phyloP scores from a whole-genome alignment of 441 rosid species.

The Populus trichocarpa region DNA sequence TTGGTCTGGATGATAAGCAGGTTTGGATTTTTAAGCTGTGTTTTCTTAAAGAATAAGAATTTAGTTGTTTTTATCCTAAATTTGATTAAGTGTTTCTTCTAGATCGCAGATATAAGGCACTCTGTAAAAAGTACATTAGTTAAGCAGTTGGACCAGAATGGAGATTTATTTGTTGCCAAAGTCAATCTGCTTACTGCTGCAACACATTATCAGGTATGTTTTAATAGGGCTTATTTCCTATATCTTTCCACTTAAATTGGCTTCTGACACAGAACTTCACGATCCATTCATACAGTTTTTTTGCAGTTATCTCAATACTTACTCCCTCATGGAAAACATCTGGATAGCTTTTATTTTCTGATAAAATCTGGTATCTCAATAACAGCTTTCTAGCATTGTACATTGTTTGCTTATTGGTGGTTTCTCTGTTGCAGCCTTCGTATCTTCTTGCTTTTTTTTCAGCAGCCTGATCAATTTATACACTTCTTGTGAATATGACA shows the following conservation, averaged over 20 bases:
- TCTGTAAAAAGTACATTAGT: slow-evolving; percentile 40
- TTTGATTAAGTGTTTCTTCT: slow-evolving; percentile 29
- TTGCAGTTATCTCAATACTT: background rate
- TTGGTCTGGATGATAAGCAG: slow-evolving; percentile 74
- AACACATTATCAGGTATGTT: slow-evolving; percentile 76
- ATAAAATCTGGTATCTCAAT: background rate
- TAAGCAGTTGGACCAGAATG: slow-evolving; percentile 50
- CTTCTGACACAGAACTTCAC: background rate
- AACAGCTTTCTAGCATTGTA: background rate
- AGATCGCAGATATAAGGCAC: slow-evolving; percentile 64
- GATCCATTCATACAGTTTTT: background rate
- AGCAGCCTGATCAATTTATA: slow-evolving; percentile 51
- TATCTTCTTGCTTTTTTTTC: slow-evolving; percentile 66
- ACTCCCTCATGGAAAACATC: background rate
- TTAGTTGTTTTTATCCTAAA: slow-evolving; percentile 13
- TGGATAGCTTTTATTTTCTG: background rate
- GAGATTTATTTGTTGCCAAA: slow-evolving; percentile 58
- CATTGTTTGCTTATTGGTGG: slow-evolving; percentile 3
- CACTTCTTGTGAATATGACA: slow-evolving; percentile 54
- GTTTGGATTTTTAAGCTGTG: slow-evolving; percentile 36
- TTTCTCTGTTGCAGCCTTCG: slow-evolving; percentile 63
- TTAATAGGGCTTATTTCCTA: background rate
- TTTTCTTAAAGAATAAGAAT: slow-evolving; percentile 1
- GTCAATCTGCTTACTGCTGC: slow-evolving; percentile 66
- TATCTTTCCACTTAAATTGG: background rate